phyloP scores from a whole-genome alignment of 331 rosid genomes.

The Pyracantha coccinea region DNA sequence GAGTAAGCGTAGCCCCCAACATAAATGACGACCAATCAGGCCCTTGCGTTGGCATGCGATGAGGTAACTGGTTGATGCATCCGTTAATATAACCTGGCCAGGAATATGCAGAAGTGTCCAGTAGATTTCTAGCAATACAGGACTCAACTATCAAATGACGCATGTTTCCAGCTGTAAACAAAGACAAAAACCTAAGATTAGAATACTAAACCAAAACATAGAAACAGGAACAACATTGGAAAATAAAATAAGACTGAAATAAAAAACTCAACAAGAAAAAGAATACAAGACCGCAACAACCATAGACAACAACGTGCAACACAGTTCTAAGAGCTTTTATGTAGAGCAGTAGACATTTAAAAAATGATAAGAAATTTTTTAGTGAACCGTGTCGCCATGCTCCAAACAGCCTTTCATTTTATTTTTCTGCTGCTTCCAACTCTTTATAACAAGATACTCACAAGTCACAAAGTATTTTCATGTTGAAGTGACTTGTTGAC shows the following conservation, averaged over 20 bases:
- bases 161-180: constrained; percentile 85
- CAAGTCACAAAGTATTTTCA: not conserved
- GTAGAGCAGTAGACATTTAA: not conserved
- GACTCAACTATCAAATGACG: constrained; percentile 96
- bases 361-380: no score
- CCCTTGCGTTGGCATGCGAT: constrained; percentile 60
- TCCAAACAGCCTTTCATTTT: not conserved
- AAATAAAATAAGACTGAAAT: not conserved
- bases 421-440: not conserved
- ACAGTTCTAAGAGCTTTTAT: not conserved
- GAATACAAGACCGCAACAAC: not conserved
- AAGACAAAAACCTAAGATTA: constrained; percentile 1
- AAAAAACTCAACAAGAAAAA: not conserved
- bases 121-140: constrained; percentile 79
- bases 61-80: constrained; percentile 63
- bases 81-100: constrained; percentile 93
- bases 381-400: not conserved
- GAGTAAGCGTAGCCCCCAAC: constrained; percentile 76
- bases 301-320: not conserved
- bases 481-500: not conserved
- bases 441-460: not conserved
- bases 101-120: constrained; percentile 76
- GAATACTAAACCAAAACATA: not conserved
- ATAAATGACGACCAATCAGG: constrained; percentile 89
- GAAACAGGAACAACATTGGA: not conserved